Base-by-base conservation (phyloP, 768 basidiomycete genomes). In the Naematelia encephala region DNA sequence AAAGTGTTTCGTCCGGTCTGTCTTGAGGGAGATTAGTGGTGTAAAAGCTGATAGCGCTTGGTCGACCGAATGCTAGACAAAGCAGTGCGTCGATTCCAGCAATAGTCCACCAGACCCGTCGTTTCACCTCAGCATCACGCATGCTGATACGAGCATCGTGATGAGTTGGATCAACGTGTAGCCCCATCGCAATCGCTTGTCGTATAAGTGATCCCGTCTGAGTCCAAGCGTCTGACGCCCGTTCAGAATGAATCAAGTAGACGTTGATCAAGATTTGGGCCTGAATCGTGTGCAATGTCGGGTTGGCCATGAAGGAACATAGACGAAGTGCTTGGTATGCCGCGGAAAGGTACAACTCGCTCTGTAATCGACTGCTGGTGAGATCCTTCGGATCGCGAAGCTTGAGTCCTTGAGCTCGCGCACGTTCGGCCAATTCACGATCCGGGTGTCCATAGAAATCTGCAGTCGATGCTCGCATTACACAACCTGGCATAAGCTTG, bases 321-420 rank as follows among this genome's bases (percentile, higher is more conserved):
- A 77, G 61, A 16, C 76, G 60, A 12, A 77, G 51, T 0, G 72
- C 72, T 54, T 77, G 76, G 49, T 74, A 75, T 13, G 76, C 69
- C 4, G 68, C 76, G n/a, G 76, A 77, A 10, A 77, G 55, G 27
- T 74, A 77, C 3, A 75, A 59, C 58, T 77, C 76, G 60, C 69
- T 73, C 54, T 77, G 74, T 21, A 75, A 45, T 2, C 74, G 58
- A 62, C 71, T 75, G 45, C 63, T 62, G 5, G 72, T 77, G 0
- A 77, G 58, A 57, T 77, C 76, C 29, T 63, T 69, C 8, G 64
- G 60, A 25, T 71, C 73, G 25, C 55, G 48, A 54, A 34, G 19
- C 23, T 19, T 60, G 22, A 30, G 21, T 25, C 23, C 46, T 8
- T 45, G 47, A n/a, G 30, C 48, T 29, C 19, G 48, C 4, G 34